These are phyloP conservation scores for Cyberlindnera xishuangbannaensis DNA, from an alignment of 805 yeast genomes.

Conservation along the genomic window DNA sequence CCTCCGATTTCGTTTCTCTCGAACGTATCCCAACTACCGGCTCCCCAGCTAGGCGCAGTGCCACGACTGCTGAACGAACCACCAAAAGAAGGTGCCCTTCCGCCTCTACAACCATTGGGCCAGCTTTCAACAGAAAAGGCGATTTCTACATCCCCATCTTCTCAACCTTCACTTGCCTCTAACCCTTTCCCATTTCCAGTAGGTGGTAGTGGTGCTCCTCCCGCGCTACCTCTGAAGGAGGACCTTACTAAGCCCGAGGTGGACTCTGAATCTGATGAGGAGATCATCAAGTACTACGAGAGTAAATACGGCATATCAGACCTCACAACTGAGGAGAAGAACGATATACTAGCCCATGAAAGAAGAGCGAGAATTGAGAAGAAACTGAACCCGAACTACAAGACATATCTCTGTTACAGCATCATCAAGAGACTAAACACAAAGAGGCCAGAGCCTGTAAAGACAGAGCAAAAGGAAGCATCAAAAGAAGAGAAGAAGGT, in stretches of 20 bases:
- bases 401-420: slow-evolving; percentile 25
- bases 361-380: slow-evolving; percentile 25
- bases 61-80: slow-evolving; percentile 11
- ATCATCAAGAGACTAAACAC: slow-evolving; percentile 25
- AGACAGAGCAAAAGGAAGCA: not conserved
- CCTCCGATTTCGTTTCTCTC: slow-evolving; percentile 36
- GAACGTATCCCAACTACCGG: slow-evolving; percentile 5
- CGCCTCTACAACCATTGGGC: slow-evolving; percentile 5
- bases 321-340: slow-evolving; percentile 26
- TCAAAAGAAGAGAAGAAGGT: not conserved
- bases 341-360: slow-evolving; percentile 26
- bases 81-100: slow-evolving; percentile 6
- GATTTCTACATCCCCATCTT: too few relatives aligned
- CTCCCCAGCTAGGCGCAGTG: slow-evolving; percentile 6
- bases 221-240: slow-evolving; percentile 14
- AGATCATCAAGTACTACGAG: slow-evolving; percentile 24
- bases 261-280: slow-evolving; percentile 23
- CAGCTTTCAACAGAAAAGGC: too few relatives aligned
- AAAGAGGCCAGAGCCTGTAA: slow-evolving; percentile 8
- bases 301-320: slow-evolving; percentile 22
- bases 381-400: slow-evolving; percentile 22
- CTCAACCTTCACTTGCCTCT: too few relatives aligned
- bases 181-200: too few relatives aligned
- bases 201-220: too few relatives aligned
- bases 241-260: slow-evolving; percentile 23